A percentile compares a stretch with the other conserved stretches of the same genome.
Evolutionary conservation across 192 early-diverging fungal genomes (phyloP).

Genomic region (Geranomyces variabilis): DNA sequence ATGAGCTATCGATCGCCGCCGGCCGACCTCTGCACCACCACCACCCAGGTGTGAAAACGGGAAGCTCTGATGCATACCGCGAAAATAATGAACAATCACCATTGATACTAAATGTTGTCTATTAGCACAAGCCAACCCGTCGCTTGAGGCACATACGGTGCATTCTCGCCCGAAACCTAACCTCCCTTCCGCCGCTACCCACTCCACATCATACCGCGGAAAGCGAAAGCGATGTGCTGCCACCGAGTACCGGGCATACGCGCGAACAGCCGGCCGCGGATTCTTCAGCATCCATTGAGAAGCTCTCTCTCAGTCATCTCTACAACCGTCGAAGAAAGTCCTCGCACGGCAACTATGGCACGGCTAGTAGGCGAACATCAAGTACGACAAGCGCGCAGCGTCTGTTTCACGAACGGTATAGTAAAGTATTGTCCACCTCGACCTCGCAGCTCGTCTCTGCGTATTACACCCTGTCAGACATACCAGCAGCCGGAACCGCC

Average conservation of each 20-base stretch:
- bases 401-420: conserved; percentile 36
- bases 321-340: conserved; percentile 18
- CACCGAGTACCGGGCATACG: background rate
- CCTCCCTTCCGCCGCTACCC: background rate
- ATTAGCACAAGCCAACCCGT: background rate
- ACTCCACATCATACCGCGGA: background rate
- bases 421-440: conserved; percentile 9
- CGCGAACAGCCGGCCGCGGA: background rate
- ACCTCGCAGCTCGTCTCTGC: conserved; percentile 14
- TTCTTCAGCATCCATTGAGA: background rate
- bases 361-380: background rate
- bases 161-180: conserved; percentile 9
- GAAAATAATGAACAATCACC: background rate
- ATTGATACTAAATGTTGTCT: background rate
- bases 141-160: background rate
- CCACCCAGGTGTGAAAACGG: background rate
- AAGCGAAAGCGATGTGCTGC: background rate
- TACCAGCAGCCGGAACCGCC: background rate
- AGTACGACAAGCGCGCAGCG: conserved; percentile 19
- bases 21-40: conserved; percentile 1
- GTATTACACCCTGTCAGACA: conserved; percentile 26
- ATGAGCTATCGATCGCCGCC: conserved; percentile 11
- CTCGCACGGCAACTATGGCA: background rate
- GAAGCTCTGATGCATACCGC: background rate
- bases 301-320: background rate